Evolutionary conservation across 805 yeast genomes (phyloP).

Genomic region (Sugiyamaella marilandica): DNA sequence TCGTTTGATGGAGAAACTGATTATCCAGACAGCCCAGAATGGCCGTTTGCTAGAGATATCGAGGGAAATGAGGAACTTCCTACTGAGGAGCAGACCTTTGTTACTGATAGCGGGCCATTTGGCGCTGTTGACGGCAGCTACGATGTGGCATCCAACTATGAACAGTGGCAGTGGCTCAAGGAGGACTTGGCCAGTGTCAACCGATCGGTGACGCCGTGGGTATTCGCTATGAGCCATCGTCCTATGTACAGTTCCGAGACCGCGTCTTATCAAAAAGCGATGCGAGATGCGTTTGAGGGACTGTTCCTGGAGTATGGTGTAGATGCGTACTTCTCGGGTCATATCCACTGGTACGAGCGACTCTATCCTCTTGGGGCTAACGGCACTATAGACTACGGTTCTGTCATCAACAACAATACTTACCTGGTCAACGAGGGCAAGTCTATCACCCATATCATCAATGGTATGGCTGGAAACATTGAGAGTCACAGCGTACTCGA

Average conservation of each 20-base stretch:
- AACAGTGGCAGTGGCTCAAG: slow-evolving; percentile 26
- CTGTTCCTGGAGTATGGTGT: slow-evolving; percentile 18
- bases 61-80: slow-evolving; percentile 13
- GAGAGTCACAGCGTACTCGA: slow-evolving; percentile 17
- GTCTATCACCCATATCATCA: slow-evolving; percentile 17
- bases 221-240: slow-evolving; percentile 19
- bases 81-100: slow-evolving; percentile 14
- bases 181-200: slow-evolving; percentile 24
- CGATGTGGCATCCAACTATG: slow-evolving; percentile 12
- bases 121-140: slow-evolving; percentile 10
- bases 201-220: slow-evolving; percentile 24
- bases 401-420: slow-evolving; percentile 15
- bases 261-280: slow-evolving; percentile 15
- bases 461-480: slow-evolving; percentile 21
- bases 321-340: slow-evolving; percentile 22
- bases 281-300: slow-evolving; percentile 20
- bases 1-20: slow-evolving; percentile 25
- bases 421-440: slow-evolving; percentile 13
- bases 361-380: slow-evolving; percentile 16
- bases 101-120: slow-evolving; percentile 18
- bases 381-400: slow-evolving; percentile 18
- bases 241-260: slow-evolving; percentile 25
- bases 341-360: slow-evolving; percentile 22
- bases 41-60: slow-evolving; percentile 16
- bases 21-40: slow-evolving; percentile 17